A percentile compares a stretch with the other conserved stretches of the same genome.
phyloP scores from a whole-genome alignment of 257 asterid species.

The Apocynum venetum region DNA sequence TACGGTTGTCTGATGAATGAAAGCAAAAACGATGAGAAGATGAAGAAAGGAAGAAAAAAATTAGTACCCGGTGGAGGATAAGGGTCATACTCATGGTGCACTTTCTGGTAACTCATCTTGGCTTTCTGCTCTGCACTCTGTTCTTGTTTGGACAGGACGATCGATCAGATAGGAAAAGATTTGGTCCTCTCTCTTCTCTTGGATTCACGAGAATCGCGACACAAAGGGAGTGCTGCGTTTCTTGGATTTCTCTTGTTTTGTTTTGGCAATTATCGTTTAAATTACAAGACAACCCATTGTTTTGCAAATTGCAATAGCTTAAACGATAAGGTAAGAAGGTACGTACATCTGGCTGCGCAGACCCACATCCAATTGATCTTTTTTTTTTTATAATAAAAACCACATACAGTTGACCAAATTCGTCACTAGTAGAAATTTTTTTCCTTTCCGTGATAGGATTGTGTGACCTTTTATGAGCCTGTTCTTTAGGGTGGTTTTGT shows the following conservation, averaged over 20 bases:
- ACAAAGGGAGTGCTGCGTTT: background rate
- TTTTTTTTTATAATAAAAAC: no score
- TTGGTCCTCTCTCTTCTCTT: no score
- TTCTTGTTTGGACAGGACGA: background rate
- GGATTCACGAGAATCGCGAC: background rate
- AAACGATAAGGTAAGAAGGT: background rate
- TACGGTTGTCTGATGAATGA: background rate
- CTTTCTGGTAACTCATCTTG: slow-evolving; percentile 1
- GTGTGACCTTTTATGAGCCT: no score
- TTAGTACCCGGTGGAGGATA: slow-evolving; percentile 2
- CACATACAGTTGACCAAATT: no score
- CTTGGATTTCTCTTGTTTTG: background rate
- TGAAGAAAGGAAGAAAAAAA: background rate
- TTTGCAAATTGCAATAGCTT: background rate
- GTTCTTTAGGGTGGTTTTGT: no score
- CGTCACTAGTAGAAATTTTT: no score
- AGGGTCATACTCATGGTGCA: background rate
- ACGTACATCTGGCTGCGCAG: no score
- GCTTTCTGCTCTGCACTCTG: background rate
- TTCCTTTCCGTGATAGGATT: no score
- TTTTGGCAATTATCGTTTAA: no score
- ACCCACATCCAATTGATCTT: no score
- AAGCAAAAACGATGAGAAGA: background rate
- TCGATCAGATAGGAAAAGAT: background rate
- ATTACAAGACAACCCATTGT: no score